These are phyloP conservation scores for Echium plantagineum DNA, from an alignment of 257 asterid genomes.

Conservation along the genomic window DNA sequence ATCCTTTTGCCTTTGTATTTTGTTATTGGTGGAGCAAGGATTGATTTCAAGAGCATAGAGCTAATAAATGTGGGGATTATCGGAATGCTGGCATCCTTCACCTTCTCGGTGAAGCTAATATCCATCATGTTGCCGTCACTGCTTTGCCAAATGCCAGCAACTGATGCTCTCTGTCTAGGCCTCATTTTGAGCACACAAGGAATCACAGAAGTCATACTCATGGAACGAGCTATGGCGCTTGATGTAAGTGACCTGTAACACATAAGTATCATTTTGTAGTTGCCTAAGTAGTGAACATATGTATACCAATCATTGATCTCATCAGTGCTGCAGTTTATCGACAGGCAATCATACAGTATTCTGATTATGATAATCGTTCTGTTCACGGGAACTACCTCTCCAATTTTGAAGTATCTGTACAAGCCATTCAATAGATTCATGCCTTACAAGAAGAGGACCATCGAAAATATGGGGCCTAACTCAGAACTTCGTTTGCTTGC, in stretches of 20 bases:
- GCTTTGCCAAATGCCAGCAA: constrained; percentile 12
- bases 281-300: neutral
- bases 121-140: constrained; percentile 24
- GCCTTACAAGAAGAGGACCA: constrained; percentile 14
- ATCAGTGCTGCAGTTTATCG: constrained; percentile 22
- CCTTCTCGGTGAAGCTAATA: constrained; percentile 19
- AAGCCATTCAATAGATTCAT: constrained; percentile 22
- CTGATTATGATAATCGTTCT: constrained; percentile 21
- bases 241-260: constrained; percentile 10
- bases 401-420: constrained; percentile 18
- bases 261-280: neutral
- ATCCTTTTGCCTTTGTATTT: constrained; percentile 28
- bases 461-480: constrained; percentile 14
- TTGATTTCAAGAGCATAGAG: constrained; percentile 21
- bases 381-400: constrained; percentile 21
- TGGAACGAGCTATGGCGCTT: constrained; percentile 21
- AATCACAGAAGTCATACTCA: constrained; percentile 24
- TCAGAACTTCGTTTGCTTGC: constrained; percentile 28
- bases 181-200: constrained; percentile 32
- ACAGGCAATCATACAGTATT: constrained; percentile 17
- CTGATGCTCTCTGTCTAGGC: constrained; percentile 25
- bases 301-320: neutral
- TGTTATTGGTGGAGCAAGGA: constrained; percentile 20
- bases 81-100: constrained; percentile 12
- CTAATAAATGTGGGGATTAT: constrained; percentile 21